phyloP scores from a whole-genome alignment of 164 flowering plant genomes.

The Umbellularia californica region DNA sequence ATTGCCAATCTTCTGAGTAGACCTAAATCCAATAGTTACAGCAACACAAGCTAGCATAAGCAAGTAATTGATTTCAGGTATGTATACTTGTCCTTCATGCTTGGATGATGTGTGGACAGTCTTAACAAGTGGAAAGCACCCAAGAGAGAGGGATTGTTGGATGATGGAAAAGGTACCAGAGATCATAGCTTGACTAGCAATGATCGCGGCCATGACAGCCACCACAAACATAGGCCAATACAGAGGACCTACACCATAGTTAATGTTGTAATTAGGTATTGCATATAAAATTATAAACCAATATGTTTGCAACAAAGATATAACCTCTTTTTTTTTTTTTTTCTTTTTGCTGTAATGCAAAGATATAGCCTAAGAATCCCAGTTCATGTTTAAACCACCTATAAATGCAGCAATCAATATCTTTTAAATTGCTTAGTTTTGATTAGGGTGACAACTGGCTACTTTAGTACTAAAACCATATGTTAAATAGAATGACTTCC shows the following conservation, averaged over 20 bases:
- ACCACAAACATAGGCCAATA: conserved; percentile 75
- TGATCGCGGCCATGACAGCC: conserved; percentile 63
- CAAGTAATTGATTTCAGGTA: conserved; percentile 54
- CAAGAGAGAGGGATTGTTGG: conserved; percentile 50
- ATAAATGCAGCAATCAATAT: no score
- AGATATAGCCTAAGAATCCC: no score
- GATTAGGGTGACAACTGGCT: no score
- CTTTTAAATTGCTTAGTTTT: no score
- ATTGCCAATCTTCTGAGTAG: conserved; percentile 23
- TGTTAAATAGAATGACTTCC: no score
- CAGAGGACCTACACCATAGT: conserved; percentile 24
- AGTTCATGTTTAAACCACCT: no score
- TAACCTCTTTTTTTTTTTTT: no score
- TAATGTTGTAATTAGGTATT: not conserved
- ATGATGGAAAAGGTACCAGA: conserved; percentile 58
- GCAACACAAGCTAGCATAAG: conserved; percentile 31
- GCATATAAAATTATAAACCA: no score
- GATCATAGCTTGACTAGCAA: conserved; percentile 73
- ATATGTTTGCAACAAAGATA: no score
- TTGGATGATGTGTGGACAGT: conserved; percentile 53
- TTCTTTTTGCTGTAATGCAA: no score
- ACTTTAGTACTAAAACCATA: no score
- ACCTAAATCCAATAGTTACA: conserved; percentile 23
- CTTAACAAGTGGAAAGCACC: conserved; percentile 56
- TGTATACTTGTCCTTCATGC: conserved; percentile 33